Evolutionary conservation across 495 filamentous ascomycete species (phyloP).

Genomic region (Extremus antarcticus): DNA sequence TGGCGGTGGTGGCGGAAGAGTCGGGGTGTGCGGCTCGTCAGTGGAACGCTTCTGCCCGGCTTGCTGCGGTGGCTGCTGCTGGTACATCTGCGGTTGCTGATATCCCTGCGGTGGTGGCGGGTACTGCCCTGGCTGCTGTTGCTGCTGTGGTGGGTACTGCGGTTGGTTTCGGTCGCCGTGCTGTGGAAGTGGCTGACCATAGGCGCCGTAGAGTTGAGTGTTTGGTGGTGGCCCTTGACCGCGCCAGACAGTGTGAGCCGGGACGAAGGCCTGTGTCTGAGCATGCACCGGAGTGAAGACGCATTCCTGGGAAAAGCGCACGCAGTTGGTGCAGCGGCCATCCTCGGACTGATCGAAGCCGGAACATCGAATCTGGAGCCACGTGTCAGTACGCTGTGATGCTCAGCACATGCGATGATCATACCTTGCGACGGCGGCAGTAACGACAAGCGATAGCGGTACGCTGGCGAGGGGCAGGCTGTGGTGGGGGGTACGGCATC

Average conservation of each 20-base stretch:
- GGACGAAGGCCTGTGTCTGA: constrained; percentile 74
- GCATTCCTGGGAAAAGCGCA: constrained; percentile 73
- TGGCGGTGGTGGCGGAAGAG: constrained; percentile 31
- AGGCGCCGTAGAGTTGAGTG: constrained; percentile 56
- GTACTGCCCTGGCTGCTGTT: constrained; percentile 31
- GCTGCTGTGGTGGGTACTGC: constrained; percentile 34
- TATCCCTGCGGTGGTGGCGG: constrained; percentile 4
- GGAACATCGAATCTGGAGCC: constrained; percentile 64
- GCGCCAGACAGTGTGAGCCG: constrained; percentile 54
- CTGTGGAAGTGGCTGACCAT: constrained; percentile 57
- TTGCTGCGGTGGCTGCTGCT: constrained; percentile 12
- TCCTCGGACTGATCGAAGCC: constrained; percentile 69
- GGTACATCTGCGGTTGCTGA: constrained; percentile 2
- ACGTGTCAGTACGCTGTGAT: constrained; percentile 2
- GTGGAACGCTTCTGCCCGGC: constrained; percentile 27
- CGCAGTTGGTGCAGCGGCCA: constrained; percentile 69
- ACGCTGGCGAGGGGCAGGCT: constrained; percentile 62
- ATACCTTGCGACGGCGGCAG: constrained; percentile 71
- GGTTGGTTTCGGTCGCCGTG: constrained; percentile 19
- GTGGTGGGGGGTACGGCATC: constrained; percentile 25
- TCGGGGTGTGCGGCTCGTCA: constrained; percentile 32
- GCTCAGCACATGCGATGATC: constrained; percentile 10
- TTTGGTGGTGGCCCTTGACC: constrained; percentile 25
- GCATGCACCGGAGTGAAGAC: constrained; percentile 78
- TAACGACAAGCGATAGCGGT: constrained; percentile 81